A percentile compares a stretch with the other conserved stretches of the same genome.
Evolutionary conservation across 257 asterid species (phyloP).

Genomic region (Solanum ahanhuiri): DNA sequence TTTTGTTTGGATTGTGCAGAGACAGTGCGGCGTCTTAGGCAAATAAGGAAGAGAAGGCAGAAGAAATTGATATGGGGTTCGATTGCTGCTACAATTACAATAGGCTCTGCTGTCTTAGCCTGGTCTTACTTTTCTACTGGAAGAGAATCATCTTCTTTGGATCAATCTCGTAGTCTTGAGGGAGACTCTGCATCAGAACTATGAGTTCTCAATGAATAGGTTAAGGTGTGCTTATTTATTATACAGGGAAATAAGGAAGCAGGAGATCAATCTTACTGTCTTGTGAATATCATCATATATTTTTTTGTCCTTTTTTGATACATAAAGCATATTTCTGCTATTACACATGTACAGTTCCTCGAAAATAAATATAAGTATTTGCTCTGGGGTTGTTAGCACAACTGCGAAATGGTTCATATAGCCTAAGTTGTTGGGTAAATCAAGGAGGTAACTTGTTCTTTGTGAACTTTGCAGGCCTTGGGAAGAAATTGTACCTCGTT

Average conservation of each 20-base stretch:
- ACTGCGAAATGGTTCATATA: conserved; percentile 1
- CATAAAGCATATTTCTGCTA: conserved; percentile 4
- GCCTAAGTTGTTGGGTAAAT: no score
- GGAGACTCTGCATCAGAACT: conserved; percentile 16
- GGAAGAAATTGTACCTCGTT: no score
- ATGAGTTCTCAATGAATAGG: conserved; percentile 10
- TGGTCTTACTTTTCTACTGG: conserved; percentile 61
- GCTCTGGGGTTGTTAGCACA: conserved; percentile 14
- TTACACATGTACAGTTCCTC: conserved; percentile 28
- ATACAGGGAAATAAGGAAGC: conserved; percentile 19
- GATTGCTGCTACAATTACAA: conserved; percentile 45
- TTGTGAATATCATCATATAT: conserved; percentile 29
- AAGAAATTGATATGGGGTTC: conserved; percentile 67
- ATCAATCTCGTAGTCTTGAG: conserved; percentile 19
- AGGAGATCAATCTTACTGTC: conserved; percentile 21
- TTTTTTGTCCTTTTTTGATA: conserved; percentile 8
- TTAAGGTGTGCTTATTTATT: background rate
- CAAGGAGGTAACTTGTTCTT: no score
- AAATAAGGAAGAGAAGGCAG: conserved; percentile 51
- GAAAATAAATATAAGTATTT: background rate
- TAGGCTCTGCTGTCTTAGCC: conserved; percentile 53
- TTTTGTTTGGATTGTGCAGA: conserved; percentile 27
- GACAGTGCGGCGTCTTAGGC: conserved; percentile 62
- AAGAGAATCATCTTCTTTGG: conserved; percentile 30
- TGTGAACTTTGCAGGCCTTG: no score